Evolutionary conservation across 1,284 basidiomycete species (phyloP).

Genomic region (Leccinum pachyderme): DNA sequence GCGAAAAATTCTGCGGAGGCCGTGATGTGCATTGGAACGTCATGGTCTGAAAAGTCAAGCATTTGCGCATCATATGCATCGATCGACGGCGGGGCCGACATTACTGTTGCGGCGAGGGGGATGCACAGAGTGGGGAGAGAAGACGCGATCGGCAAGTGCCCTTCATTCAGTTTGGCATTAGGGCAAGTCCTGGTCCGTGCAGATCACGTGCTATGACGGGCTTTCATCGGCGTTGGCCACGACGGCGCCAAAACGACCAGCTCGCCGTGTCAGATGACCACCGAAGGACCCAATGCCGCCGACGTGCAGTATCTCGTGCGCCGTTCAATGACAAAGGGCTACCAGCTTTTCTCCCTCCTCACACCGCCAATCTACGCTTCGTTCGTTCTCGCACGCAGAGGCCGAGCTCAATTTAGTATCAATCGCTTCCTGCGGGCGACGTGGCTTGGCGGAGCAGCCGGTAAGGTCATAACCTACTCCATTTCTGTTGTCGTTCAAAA

Average conservation of each 20-base stretch:
- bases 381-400: slow-evolving; percentile 51
- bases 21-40: slow-evolving; percentile 59
- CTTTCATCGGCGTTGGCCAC: slow-evolving; percentile 1
- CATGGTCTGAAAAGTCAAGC: slow-evolving; percentile 63
- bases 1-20: slow-evolving; percentile 49
- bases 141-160: slow-evolving; percentile 19
- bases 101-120: slow-evolving; percentile 12
- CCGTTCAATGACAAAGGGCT: slow-evolving; percentile 61
- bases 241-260: slow-evolving; percentile 5
- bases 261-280: slow-evolving; percentile 13
- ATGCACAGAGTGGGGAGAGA: slow-evolving; percentile 17
- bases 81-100: slow-evolving; percentile 37
- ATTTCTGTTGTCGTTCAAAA: neutral
- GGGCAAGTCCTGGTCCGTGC: slow-evolving; percentile 36
- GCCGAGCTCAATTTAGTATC: slow-evolving; percentile 50
- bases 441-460: slow-evolving; percentile 62
- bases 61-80: slow-evolving; percentile 67
- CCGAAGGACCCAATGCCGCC: slow-evolving; percentile 13
- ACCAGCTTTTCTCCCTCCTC: slow-evolving; percentile 59
- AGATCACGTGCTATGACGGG: slow-evolving; percentile 24
- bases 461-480: slow-evolving; percentile 20
- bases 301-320: slow-evolving; percentile 48
- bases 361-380: slow-evolving; percentile 57
- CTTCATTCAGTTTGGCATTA: slow-evolving; percentile 15
- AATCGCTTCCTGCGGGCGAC: slow-evolving; percentile 65